Percentiles rank a stretch among this genome's conserved stretches.
Evolutionary conservation across 2,329 filamentous ascomycete genomes (phyloP).

Genomic region (Fusarium sp.): DNA sequence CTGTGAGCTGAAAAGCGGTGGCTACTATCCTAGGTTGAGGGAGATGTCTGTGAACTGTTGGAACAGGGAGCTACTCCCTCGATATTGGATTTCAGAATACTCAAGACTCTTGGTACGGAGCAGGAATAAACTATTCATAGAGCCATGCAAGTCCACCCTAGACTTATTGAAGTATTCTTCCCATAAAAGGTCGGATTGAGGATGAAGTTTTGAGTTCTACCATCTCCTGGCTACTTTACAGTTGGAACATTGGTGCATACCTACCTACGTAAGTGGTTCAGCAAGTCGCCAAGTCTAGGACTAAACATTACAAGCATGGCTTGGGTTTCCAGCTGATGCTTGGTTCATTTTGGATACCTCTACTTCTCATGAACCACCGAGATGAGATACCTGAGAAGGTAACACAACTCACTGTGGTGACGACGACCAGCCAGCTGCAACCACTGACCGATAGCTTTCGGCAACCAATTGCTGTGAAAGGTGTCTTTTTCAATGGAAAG

Average conservation of each 20-base stretch:
- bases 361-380: neutral
- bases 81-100: neutral
- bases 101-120: neutral
- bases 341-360: neutral
- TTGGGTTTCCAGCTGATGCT: neutral
- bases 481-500: neutral
- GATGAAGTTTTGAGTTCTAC: neutral
- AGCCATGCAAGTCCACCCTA: neutral
- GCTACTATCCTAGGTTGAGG: neutral
- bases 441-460: conserved; percentile 7
- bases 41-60: neutral
- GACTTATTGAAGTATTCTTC: neutral
- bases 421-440: conserved; percentile 9
- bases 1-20: conserved; percentile 17
- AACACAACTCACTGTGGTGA: conserved; percentile 5
- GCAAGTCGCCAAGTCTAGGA: neutral
- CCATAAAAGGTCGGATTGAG: neutral
- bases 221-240: neutral
- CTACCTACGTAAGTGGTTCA: neutral
- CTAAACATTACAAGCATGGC: neutral
- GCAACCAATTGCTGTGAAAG: neutral
- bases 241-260: neutral
- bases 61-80: neutral
- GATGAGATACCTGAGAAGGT: neutral
- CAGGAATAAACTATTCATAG: neutral